phyloP scores from a whole-genome alignment of 78 protist species.

The Corallochytrium limacisporum region DNA sequence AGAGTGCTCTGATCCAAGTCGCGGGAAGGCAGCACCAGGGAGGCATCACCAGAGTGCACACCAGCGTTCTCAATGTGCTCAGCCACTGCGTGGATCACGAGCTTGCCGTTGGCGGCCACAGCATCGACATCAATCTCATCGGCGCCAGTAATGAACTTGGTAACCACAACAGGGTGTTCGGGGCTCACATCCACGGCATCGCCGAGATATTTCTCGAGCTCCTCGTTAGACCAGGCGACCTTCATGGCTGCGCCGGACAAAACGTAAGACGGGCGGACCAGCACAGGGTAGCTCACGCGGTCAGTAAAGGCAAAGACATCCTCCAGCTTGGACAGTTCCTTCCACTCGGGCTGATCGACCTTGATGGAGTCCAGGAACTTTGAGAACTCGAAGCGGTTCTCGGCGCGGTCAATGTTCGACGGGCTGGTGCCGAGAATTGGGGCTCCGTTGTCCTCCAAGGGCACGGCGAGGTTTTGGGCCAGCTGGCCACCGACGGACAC shows the following conservation, averaged over 20 bases:
- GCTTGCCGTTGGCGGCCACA: constrained; percentile 70
- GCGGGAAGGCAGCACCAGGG: constrained; percentile 76
- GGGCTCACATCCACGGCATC: constrained; percentile 48
- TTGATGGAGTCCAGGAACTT: constrained; percentile 62
- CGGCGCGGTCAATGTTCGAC: constrained; percentile 79
- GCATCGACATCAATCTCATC: constrained; percentile 92
- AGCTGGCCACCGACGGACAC: constrained; percentile 79
- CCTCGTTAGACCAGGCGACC: constrained; percentile 57
- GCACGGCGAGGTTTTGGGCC: constrained; percentile 60
- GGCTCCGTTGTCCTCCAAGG: constrained; percentile 32
- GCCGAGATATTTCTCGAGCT: constrained; percentile 48
- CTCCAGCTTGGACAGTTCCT: constrained; percentile 30
- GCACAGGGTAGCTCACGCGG: constrained; percentile 77
- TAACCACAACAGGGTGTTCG: constrained; percentile 66
- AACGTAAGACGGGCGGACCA: constrained; percentile 91
- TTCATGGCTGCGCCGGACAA: constrained; percentile 90
- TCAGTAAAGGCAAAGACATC: constrained; percentile 56
- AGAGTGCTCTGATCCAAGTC: constrained; percentile 45
- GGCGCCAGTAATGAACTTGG: constrained; percentile 78
- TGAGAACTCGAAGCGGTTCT: constrained; percentile 82
- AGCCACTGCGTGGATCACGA: constrained; percentile 71
- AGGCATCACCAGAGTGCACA: constrained; percentile 93
- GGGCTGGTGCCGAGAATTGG: constrained; percentile 75
- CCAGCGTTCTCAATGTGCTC: constrained; percentile 97
- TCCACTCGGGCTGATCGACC: constrained; percentile 85